Base-by-base conservation (phyloP, 1,284 basidiomycete genomes). In the Heterobasidion parviporum region DNA sequence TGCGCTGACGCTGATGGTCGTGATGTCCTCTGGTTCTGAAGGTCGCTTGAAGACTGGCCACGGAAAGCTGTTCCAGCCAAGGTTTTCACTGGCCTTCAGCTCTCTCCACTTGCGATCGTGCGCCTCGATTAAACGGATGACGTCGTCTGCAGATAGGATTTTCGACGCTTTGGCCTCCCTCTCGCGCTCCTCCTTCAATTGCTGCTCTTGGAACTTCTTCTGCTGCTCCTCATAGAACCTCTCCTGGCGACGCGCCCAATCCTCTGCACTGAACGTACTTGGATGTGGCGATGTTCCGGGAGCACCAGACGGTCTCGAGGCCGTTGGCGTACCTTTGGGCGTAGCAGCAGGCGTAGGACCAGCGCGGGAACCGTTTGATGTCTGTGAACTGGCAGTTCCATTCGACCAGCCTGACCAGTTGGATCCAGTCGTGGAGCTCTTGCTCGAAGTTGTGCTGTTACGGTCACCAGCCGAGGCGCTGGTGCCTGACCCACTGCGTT, bases 11-110 rank as follows among this genome's bases (percentile, higher is more conserved):
- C 73, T 75, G 18, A 70, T 64, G 15, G 73, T 68, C 1, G 79
- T 84, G 59, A 89, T 72, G 5, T 85, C 83, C 44, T 85, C 83
- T 8, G 81, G 76, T 33, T 64, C 66, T 26, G 67, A 72, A 3
- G 84, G 82, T 46, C 70, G 71, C 65, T 73, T 79, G 63, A 87
- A 72, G 69, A 80, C 72, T 1, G 87, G 87, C 87, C 87, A 89
- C 20, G 87, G 87, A 62, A 89, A 80, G 60, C 76, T 75, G 41
- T 76, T 70, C 84, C 84, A 87, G 52, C 64, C 65, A 52, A 77
- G 64, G 54, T 64, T 62, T 46, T 66, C 65, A 47, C 63, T 57
- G 43, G 57, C n/a, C 36, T 61, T 73, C 50, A 85, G 68, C 58
- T 71, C 72, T 41, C 69, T 66, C 85, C 85, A 87, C 54, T 77